Conservation (phyloP, 2,329 filamentous ascomycete genomes). For the Epichloe baconii region DNA sequence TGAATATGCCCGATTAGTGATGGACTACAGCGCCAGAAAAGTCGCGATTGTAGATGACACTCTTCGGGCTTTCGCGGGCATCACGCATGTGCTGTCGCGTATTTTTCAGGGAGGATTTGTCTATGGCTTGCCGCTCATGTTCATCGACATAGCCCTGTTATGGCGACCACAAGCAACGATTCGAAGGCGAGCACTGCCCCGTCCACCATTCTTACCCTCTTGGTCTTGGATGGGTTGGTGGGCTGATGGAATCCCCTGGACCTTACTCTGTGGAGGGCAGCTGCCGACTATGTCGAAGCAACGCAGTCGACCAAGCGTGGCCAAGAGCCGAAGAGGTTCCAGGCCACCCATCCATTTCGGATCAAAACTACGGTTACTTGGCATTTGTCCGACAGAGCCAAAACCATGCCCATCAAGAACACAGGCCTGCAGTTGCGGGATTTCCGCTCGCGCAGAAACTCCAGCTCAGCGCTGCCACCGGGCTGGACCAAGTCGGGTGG, state of each 20-base stretch:
- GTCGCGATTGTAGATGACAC: constrained; percentile 29
- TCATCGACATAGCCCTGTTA: constrained; percentile 30
- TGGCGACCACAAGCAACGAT: constrained; percentile 32
- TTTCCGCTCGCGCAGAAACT: constrained; percentile 20
- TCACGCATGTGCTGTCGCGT: constrained; percentile 28
- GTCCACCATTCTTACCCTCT: constrained; percentile 27
- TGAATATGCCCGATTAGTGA: constrained; percentile 30
- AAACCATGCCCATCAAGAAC: constrained; percentile 21
- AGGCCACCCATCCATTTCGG: constrained; percentile 24
- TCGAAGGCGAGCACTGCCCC: constrained; percentile 23
- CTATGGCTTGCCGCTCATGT: constrained; percentile 33
- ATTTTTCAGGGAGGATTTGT: constrained; percentile 29
- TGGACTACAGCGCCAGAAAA: constrained; percentile 28
- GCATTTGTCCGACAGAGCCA: constrained; percentile 26
- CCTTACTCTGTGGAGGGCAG: constrained; percentile 28
- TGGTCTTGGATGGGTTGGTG: constrained; percentile 38
- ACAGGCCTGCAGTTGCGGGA: constrained; percentile 27
- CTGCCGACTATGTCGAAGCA: constrained; percentile 30
- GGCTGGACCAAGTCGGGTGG: constrained; percentile 27
- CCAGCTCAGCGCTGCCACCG: constrained; percentile 19
- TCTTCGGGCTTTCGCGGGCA: constrained; percentile 27
- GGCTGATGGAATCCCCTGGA: constrained; percentile 30
- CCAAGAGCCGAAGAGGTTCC: constrained; percentile 21
- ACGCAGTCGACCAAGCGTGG: constrained; percentile 19
- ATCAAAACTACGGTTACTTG: constrained; percentile 25